These are phyloP conservation scores for Papiliotrema laurentii DNA, from an alignment of 1,284 basidiomycete species.

Conservation along the genomic window DNA sequence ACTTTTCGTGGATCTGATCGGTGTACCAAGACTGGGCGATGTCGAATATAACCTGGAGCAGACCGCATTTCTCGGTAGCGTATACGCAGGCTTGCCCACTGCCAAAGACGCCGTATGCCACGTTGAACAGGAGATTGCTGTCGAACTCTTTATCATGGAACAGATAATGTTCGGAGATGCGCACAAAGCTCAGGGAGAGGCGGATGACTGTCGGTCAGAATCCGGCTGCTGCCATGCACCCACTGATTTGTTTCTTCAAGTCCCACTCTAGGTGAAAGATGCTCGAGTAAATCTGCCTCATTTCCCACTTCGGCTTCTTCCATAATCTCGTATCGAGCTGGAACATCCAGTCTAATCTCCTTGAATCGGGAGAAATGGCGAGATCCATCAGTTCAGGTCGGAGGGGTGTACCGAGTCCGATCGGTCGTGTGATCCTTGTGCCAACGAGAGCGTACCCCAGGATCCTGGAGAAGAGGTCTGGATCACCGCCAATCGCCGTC, in stretches of 20 bases:
- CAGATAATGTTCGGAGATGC: slow-evolving; percentile 84
- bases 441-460: slow-evolving; percentile 66
- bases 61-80: slow-evolving; percentile 67
- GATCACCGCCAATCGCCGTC: slow-evolving; percentile 52
- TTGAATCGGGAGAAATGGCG: not conserved
- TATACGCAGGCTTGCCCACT: slow-evolving; percentile 70
- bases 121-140: slow-evolving; percentile 79
- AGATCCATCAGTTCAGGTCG: slow-evolving; percentile 22
- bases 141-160: slow-evolving; percentile 88
- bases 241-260: slow-evolving; percentile 31
- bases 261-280: slow-evolving; percentile 26
- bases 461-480: slow-evolving; percentile 66
- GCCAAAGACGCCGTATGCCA: slow-evolving; percentile 84
- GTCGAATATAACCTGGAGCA: slow-evolving; percentile 69
- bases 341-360: slow-evolving; percentile 43
- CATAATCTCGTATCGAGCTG: slow-evolving; percentile 41
- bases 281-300: slow-evolving; percentile 38
- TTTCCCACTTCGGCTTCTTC: slow-evolving; percentile 40
- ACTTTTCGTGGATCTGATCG: slow-evolving; percentile 67
- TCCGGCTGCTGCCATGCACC: slow-evolving; percentile 7
- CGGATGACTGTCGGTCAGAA: slow-evolving; percentile 59
- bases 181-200: slow-evolving; percentile 77
- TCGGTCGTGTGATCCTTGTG: slow-evolving; percentile 9
- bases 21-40: slow-evolving; percentile 86
- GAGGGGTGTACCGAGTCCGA: slow-evolving; percentile 15